Evolutionary conservation across 495 filamentous ascomycete species (phyloP).

Genomic region (Acidomyces sp.): DNA sequence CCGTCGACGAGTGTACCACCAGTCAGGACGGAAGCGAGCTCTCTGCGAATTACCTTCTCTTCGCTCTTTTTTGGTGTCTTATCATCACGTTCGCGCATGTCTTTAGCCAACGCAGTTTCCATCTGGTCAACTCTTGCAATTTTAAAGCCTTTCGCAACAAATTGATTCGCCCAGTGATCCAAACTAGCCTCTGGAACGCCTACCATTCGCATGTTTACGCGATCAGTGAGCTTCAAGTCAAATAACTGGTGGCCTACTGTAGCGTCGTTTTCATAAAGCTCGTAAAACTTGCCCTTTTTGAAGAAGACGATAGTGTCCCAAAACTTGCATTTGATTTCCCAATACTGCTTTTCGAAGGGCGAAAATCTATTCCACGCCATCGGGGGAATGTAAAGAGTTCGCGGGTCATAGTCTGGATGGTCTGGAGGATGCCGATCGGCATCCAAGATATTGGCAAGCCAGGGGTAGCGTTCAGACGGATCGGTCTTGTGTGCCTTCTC

Average conservation of each 20-base stretch:
- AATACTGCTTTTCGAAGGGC: conserved; percentile 95
- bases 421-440: conserved; percentile 63
- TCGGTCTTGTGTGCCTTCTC: conserved; percentile 64
- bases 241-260: conserved; percentile 95
- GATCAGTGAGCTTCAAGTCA: conserved; percentile 92
- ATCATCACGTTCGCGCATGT: conserved; percentile 82
- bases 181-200: conserved; percentile 85
- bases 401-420: conserved; percentile 88
- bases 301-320: conserved; percentile 99
- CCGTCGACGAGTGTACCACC: conserved; percentile 87
- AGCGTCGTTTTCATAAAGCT: conserved; percentile 96
- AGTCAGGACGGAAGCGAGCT: conserved; percentile 83
- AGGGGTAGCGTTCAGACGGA: conserved; percentile 70
- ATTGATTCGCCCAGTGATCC: conserved; percentile 86
- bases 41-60: conserved; percentile 85
- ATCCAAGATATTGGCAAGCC: conserved; percentile 76
- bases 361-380: conserved; percentile 65
- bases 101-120: conserved; percentile 89
- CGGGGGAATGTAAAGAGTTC: conserved; percentile 77
- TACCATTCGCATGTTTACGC: conserved; percentile 99
- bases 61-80: conserved; percentile 45
- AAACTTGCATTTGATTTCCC: conserved; percentile 97
- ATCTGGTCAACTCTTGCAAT: conserved; percentile 93
- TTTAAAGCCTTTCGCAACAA: conserved; percentile 88
- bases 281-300: conserved; percentile 99